These are phyloP conservation scores for Blumeriella jaapii DNA, from an alignment of 2,329 filamentous ascomycete species.

Conservation along the genomic window DNA sequence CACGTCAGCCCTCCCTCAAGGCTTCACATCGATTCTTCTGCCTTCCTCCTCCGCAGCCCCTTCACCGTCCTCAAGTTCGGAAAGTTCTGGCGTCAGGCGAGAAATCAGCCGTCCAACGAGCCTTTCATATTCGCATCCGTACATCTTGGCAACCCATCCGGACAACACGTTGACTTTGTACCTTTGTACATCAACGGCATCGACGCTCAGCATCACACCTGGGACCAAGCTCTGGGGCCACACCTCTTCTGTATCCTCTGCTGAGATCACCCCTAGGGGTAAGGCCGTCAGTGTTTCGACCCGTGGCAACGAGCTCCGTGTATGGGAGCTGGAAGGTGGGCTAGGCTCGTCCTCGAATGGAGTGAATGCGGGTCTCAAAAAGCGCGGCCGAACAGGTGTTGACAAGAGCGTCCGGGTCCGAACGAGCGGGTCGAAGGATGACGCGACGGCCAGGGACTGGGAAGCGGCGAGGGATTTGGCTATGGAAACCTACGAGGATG, in stretches of 20 bases:
- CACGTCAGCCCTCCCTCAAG: conserved; percentile 37
- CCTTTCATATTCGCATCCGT: conserved; percentile 46
- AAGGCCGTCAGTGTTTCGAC: conserved; percentile 59
- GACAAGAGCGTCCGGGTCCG: conserved; percentile 3
- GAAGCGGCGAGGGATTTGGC: neutral
- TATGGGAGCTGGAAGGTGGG: conserved; percentile 58
- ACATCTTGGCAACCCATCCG: conserved; percentile 54
- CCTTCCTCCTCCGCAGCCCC: conserved; percentile 8
- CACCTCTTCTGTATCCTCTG: conserved; percentile 56
- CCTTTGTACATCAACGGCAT: conserved; percentile 49
- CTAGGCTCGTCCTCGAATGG: conserved; percentile 25
- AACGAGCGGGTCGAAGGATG: neutral
- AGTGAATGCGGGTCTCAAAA: conserved; percentile 1
- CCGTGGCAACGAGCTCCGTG: conserved; percentile 45
- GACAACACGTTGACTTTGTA: conserved; percentile 65
- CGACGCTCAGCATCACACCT: conserved; percentile 43
- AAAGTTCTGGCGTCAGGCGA: conserved; percentile 21
- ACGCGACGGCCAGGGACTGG: neutral
- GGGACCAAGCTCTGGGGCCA: conserved; percentile 60
- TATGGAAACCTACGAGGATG: conserved; percentile 4
- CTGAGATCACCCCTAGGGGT: conserved; percentile 55
- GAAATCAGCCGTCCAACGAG: conserved; percentile 18
- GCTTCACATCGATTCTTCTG: conserved; percentile 31
- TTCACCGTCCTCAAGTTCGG: conserved; percentile 28
- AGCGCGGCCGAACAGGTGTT: conserved; percentile 15